phyloP scores from a whole-genome alignment of 2,329 filamentous ascomycete species.

The Diaporthe destruens region DNA sequence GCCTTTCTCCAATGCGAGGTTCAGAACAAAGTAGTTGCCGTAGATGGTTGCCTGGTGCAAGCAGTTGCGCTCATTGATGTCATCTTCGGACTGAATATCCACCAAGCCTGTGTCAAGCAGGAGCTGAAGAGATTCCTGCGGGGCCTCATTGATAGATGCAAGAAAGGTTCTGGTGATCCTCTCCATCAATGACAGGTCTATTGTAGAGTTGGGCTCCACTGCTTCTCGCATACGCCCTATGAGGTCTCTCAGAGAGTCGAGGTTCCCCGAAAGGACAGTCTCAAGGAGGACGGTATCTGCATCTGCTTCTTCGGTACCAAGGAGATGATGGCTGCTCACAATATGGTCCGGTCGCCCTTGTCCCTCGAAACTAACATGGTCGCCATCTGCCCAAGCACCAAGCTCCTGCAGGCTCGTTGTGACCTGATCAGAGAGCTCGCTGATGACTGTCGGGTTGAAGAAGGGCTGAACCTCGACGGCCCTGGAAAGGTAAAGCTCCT shows the following conservation, averaged over 20 bases:
- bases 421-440: constrained; percentile 94
- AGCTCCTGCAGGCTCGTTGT: constrained; percentile 96
- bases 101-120: constrained; percentile 86
- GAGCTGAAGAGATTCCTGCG: constrained; percentile 79
- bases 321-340: constrained; percentile 73
- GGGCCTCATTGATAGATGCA: constrained; percentile 87
- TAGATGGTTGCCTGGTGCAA: constrained; percentile 97
- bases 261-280: constrained; percentile 85
- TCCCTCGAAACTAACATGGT: constrained; percentile 85
- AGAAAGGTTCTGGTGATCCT: constrained; percentile 91
- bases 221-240: constrained; percentile 76
- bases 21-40: constrained; percentile 82
- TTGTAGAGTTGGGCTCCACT: constrained; percentile 52
- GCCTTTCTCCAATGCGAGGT: constrained; percentile 78
- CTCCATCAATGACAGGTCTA: constrained; percentile 72
- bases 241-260: constrained; percentile 82
- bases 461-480: constrained; percentile 98
- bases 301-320: constrained; percentile 88
- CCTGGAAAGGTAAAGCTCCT: constrained; percentile 94
- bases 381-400: constrained; percentile 96
- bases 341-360: constrained; percentile 66
- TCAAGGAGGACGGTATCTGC: constrained; percentile 90
- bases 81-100: constrained; percentile 92
- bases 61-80: constrained; percentile 97
- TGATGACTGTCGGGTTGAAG: constrained; percentile 97